phyloP scores from a whole-genome alignment of 768 basidiomycete species.

The Tephrocybe sp. region DNA sequence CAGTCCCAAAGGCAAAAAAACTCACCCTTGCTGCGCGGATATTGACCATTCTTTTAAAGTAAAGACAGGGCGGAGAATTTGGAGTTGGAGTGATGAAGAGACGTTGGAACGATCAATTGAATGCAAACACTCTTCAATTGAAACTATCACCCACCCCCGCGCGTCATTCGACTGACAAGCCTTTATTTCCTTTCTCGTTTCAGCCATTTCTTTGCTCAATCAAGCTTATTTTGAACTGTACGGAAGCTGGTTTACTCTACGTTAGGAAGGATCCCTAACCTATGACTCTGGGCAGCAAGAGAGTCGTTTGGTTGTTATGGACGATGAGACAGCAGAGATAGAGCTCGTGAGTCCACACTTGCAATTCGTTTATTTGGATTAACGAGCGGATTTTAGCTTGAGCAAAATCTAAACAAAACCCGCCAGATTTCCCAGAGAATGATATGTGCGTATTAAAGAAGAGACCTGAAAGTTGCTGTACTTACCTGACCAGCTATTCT shows the following conservation, averaged over 20 bases:
- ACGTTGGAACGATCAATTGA: background rate
- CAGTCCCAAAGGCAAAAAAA: background rate
- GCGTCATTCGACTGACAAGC: too few species aligned
- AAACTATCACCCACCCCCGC: too few species aligned
- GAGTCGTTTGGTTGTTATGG: constrained; percentile 27
- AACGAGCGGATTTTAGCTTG: constrained; percentile 49
- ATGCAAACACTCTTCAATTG: too few species aligned
- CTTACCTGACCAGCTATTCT: constrained; percentile 63
- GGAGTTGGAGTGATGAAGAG: background rate
- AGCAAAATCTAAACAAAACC: constrained; percentile 87
- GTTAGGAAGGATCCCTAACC: background rate
- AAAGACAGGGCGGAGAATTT: background rate
- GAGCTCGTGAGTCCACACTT: constrained; percentile 47
- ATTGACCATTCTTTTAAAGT: constrained; percentile 31
- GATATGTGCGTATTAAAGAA: constrained; percentile 56
- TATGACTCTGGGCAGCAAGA: background rate
- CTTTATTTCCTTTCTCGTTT: too few species aligned
- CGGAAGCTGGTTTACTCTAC: too few species aligned
- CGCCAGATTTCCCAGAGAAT: constrained; percentile 82
- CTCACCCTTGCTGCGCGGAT: constrained; percentile 41
- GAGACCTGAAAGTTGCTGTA: constrained; percentile 4
- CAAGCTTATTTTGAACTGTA: too few species aligned
- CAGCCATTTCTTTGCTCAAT: too few species aligned
- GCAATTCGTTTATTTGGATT: background rate
- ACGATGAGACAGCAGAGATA: constrained; percentile 72